Evolutionary conservation across 345 rosid genomes (phyloP).

Genomic region (Draba incana): DNA sequence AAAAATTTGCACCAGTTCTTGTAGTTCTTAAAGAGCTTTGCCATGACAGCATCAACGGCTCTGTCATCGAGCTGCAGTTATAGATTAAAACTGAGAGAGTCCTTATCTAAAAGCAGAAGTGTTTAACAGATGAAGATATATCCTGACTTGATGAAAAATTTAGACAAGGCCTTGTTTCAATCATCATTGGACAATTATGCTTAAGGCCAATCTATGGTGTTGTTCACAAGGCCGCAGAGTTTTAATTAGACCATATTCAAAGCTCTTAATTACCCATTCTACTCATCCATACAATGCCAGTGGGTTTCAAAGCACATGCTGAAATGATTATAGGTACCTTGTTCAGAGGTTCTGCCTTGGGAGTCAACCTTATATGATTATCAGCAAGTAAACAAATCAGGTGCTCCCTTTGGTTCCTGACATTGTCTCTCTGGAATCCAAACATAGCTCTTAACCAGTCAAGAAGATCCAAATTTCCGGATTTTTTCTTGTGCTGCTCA

Average conservation of each 20-base stretch:
- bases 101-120: neutral
- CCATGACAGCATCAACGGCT: slow-evolving; percentile 87
- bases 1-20: slow-evolving; percentile 93
- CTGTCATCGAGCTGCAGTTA: slow-evolving; percentile 89
- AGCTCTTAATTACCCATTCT: slow-evolving; percentile 6
- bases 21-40: slow-evolving; percentile 87
- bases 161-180: slow-evolving; percentile 7
- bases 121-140: slow-evolving; percentile 21
- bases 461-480: slow-evolving; percentile 86
- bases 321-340: slow-evolving; percentile 53
- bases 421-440: slow-evolving; percentile 97
- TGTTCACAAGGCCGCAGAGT: slow-evolving; percentile 25
- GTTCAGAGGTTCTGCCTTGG: slow-evolving; percentile 90
- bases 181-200: slow-evolving; percentile 14
- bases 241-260: slow-evolving; percentile 3
- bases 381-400: slow-evolving; percentile 82
- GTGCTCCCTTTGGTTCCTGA: slow-evolving; percentile 97
- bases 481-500: slow-evolving; percentile 84
- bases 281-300: slow-evolving; percentile 11
- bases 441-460: slow-evolving; percentile 98
- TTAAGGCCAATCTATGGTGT: slow-evolving; percentile 10
- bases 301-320: slow-evolving; percentile 25
- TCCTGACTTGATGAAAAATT: slow-evolving; percentile 1
- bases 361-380: slow-evolving; percentile 81
- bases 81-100: neutral